Percentiles rank a stretch among this genome's conserved stretches.
Evolutionary conservation across 176 grass and related monocot genomes (phyloP).

Genomic region (Chloris gayana): DNA sequence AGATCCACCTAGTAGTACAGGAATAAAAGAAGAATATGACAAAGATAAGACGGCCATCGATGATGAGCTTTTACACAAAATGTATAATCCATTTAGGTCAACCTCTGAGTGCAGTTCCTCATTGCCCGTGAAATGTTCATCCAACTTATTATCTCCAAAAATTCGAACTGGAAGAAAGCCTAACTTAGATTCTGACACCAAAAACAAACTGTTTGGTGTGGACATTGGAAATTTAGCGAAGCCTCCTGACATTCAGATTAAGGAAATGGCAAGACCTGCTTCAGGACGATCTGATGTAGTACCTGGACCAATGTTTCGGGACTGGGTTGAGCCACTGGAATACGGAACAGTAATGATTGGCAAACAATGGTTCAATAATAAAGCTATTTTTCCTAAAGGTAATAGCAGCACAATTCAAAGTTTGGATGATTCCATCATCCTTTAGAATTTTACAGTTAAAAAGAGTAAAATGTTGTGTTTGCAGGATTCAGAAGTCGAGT

Average conservation of each 20-base stretch:
- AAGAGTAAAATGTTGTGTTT: slow-evolving; percentile 39
- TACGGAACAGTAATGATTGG: slow-evolving; percentile 59
- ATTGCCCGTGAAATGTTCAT: slow-evolving; percentile 47
- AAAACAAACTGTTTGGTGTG: slow-evolving; percentile 57
- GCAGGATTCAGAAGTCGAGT: slow-evolving; percentile 85
- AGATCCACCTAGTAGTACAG: slow-evolving; percentile 29
- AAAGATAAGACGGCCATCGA: slow-evolving; percentile 26
- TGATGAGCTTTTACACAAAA: slow-evolving; percentile 24
- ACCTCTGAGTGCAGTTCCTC: slow-evolving; percentile 37
- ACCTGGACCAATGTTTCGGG: background rate
- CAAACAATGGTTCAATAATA: slow-evolving; percentile 65
- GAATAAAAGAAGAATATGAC: slow-evolving; percentile 38
- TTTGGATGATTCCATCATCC: slow-evolving; percentile 2
- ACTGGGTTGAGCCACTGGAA: slow-evolving; percentile 59
- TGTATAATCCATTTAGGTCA: slow-evolving; percentile 27
- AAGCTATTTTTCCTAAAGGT: slow-evolving; percentile 94
- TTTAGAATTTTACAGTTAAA: slow-evolving; percentile 9
- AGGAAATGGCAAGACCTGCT: slow-evolving; percentile 44
- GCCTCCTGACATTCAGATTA: slow-evolving; percentile 37
- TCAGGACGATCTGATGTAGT: slow-evolving; percentile 42
- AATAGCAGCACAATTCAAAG: slow-evolving; percentile 25
- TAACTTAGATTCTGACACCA: slow-evolving; percentile 23
- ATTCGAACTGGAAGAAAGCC: slow-evolving; percentile 29
- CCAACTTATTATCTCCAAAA: slow-evolving; percentile 36
- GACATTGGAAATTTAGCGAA: slow-evolving; percentile 43